phyloP scores from a whole-genome alignment of 2,329 filamentous ascomycete genomes.

The Capronia epimyces region DNA sequence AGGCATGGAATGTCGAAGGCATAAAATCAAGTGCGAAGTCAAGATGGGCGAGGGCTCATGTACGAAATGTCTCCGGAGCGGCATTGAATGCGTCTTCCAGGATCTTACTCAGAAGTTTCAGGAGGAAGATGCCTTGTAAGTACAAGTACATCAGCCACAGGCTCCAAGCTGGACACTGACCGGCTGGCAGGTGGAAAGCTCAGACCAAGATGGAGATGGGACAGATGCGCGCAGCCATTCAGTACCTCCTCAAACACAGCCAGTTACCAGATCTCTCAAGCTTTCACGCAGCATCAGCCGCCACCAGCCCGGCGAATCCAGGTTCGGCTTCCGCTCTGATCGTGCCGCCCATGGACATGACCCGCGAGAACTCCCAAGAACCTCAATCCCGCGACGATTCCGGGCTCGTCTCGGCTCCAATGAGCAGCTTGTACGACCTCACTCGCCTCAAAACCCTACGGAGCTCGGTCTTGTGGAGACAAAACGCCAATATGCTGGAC shows the following conservation, averaged over 20 bases:
- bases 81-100: conserved; percentile 50
- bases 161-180: conserved; percentile 8
- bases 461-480: conserved; percentile 25
- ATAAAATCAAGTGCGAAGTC: conserved; percentile 53
- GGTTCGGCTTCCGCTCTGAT: background rate
- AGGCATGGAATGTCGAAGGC: conserved; percentile 49
- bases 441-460: conserved; percentile 49
- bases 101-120: conserved; percentile 53
- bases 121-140: conserved; percentile 50
- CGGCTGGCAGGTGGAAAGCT: conserved; percentile 41
- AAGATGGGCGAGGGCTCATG: conserved; percentile 45
- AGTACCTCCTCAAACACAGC: conserved; percentile 42
- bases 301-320: background rate
- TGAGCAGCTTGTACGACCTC: conserved; percentile 42
- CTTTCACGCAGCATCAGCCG: background rate
- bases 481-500: background rate
- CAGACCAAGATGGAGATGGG: conserved; percentile 40
- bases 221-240: conserved; percentile 43
- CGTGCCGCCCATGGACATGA: conserved; percentile 5
- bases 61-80: conserved; percentile 47
- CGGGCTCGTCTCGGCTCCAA: conserved; percentile 37
- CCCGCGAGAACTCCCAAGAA: conserved; percentile 4
- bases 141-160: conserved; percentile 30
- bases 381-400: conserved; percentile 3
- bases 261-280: conserved; percentile 38